Conservation (phyloP, 1,139 yeast species). For the Kodamaea suecica region DNA sequence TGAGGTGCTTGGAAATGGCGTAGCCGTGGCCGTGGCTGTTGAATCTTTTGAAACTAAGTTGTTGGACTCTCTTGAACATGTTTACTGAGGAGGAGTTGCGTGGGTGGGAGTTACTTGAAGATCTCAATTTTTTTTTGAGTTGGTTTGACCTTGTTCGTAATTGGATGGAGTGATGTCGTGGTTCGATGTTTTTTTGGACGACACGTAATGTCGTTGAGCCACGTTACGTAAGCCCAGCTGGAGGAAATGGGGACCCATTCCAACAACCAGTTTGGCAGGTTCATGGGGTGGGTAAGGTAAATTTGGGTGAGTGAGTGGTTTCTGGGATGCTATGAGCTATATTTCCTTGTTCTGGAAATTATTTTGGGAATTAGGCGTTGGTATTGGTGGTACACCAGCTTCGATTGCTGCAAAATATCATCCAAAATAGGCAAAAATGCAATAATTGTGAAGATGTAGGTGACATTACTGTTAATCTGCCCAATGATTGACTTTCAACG, state of each 20-base stretch:
- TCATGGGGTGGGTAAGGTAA: not conserved
- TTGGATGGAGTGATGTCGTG: conserved; percentile 11
- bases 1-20: conserved; percentile 39
- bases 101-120: conserved; percentile 3
- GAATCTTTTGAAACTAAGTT: conserved; percentile 44
- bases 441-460: too few species aligned
- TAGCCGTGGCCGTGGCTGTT: conserved; percentile 41
- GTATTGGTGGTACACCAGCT: too few species aligned
- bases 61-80: conserved; percentile 39
- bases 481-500: too few species aligned
- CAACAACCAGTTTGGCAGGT: not conserved
- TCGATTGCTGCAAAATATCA: too few species aligned
- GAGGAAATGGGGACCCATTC: too few species aligned
- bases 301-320: not conserved
- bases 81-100: conserved; percentile 1
- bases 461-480: too few species aligned
- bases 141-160: conserved; percentile 2
- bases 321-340: too few species aligned
- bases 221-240: not conserved
- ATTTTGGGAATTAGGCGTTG: too few species aligned
- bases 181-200: conserved; percentile 1
- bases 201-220: too few species aligned
- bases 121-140: conserved; percentile 8
- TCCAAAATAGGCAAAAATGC: too few species aligned
- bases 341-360: too few species aligned